phyloP scores from a whole-genome alignment of 1,284 basidiomycete genomes.

The Trichosporon sp. region DNA sequence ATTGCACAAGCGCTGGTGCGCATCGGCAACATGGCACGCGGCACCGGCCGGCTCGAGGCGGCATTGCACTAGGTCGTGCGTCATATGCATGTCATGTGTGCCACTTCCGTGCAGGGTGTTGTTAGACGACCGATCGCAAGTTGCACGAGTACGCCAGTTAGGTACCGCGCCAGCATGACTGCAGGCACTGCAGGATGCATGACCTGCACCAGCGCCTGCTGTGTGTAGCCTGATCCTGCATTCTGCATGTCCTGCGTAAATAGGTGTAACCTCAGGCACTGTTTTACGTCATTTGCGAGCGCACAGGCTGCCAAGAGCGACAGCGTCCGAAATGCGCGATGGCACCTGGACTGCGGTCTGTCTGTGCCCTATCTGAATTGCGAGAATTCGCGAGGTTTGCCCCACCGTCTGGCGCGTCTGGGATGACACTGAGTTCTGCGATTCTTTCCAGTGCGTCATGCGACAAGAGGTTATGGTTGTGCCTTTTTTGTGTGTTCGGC shows the following conservation, averaged over 20 bases:
- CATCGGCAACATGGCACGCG: not conserved
- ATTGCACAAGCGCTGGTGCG: not conserved
- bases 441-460: not conserved
- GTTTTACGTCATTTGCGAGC: not conserved
- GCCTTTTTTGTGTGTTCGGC: too few relatives aligned
- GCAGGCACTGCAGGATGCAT: not conserved
- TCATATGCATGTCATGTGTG: not conserved
- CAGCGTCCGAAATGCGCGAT: not conserved
- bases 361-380: not conserved
- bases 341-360: not conserved
- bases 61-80: not conserved
- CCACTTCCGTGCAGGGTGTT: not conserved
- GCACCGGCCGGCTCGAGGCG: not conserved
- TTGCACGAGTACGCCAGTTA: too few relatives aligned
- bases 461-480: too few relatives aligned
- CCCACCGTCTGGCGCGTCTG: not conserved
- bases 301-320: not conserved
- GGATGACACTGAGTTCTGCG: not conserved
- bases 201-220: not conserved
- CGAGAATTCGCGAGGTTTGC: not conserved
- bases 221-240: not conserved
- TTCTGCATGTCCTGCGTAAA: too few relatives aligned
- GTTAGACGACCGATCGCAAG: not conserved
- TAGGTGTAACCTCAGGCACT: not conserved
- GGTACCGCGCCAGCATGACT: not conserved